Conservation (phyloP, 2,329 filamentous ascomycete species). For the Geosmithia morbida region DNA sequence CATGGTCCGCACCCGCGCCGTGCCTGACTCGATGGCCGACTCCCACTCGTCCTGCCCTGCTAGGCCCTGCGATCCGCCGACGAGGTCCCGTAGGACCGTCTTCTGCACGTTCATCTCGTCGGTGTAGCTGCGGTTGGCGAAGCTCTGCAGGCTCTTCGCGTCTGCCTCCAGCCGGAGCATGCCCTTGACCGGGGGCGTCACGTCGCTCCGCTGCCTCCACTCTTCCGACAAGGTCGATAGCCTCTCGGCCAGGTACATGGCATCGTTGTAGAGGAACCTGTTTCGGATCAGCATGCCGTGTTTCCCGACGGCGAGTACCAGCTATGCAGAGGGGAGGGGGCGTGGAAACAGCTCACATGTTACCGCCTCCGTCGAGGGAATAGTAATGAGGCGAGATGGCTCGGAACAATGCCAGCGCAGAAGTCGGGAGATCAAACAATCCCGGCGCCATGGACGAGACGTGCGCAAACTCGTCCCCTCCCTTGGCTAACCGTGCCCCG, state of each 20-base stretch:
- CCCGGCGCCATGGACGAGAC: slow-evolving; percentile 55
- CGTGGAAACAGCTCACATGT: slow-evolving; percentile 34
- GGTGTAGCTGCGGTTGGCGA: slow-evolving; percentile 46
- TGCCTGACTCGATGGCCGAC: slow-evolving; percentile 36
- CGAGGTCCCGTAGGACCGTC: slow-evolving; percentile 44
- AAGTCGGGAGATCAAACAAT: slow-evolving; percentile 56
- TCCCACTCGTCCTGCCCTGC: slow-evolving; percentile 42
- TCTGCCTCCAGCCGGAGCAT: slow-evolving; percentile 47
- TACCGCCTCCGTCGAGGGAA: slow-evolving; percentile 42
- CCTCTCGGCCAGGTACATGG: slow-evolving; percentile 45
- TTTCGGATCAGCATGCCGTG: not conserved
- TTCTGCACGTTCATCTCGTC: slow-evolving; percentile 47
- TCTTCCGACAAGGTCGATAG: slow-evolving; percentile 29
- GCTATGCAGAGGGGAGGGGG: not conserved
- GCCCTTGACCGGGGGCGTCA: slow-evolving; percentile 31
- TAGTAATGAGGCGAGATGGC: slow-evolving; percentile 67
- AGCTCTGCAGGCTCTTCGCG: slow-evolving; percentile 41
- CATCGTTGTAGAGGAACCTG: slow-evolving; percentile 55
- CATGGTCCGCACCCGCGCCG: slow-evolving; percentile 35
- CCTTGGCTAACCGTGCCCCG: slow-evolving; percentile 43
- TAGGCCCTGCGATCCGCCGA: slow-evolving; percentile 46
- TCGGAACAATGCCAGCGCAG: slow-evolving; percentile 65
- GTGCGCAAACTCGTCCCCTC: slow-evolving; percentile 33
- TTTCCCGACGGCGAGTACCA: slow-evolving; percentile 1
- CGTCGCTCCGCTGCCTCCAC: slow-evolving; percentile 40